phyloP scores from a whole-genome alignment of 148 eudicot species.

The Rhododendron henanense region DNA sequence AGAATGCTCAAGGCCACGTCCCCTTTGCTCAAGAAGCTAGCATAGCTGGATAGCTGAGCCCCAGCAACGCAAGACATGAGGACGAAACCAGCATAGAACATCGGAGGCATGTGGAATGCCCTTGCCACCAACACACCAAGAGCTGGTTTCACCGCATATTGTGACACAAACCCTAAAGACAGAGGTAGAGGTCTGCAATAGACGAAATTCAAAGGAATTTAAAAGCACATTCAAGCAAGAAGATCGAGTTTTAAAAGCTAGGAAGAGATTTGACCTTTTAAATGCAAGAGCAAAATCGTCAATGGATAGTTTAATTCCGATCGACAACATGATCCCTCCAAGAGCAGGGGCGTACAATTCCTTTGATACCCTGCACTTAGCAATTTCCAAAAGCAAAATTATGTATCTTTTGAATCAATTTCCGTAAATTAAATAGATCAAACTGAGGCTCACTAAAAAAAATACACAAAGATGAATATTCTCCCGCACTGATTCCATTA shows the following conservation, averaged over 20 bases:
- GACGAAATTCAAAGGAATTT: conserved; percentile 4
- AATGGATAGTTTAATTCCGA: conserved; percentile 78
- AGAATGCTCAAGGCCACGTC: conserved; percentile 92
- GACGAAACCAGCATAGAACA: conserved; percentile 86
- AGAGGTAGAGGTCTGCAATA: conserved; percentile 78
- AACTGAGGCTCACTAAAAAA: neutral
- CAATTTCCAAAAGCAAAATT: conserved; percentile 11
- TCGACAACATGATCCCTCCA: conserved; percentile 96
- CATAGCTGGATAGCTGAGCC: conserved; percentile 96
- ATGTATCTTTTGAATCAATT: neutral
- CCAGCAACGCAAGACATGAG: conserved; percentile 94
- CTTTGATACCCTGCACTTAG: conserved; percentile 76
- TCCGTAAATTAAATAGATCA: neutral
- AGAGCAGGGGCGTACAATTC: conserved; percentile 96
- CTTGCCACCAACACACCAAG: conserved; percentile 80
- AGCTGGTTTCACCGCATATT: conserved; percentile 65
- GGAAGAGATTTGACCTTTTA: conserved; percentile 47
- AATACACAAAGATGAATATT: neutral
- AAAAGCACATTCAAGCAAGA: neutral
- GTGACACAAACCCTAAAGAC: conserved; percentile 72
- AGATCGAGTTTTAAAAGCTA: neutral
- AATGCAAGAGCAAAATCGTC: conserved; percentile 82
- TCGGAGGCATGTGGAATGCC: conserved; percentile 72
- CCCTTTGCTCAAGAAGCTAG: conserved; percentile 94
- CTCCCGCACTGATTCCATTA: neutral